Base-by-base conservation (phyloP, 2,329 filamentous ascomycete species). In the Fusarium abutilonis region DNA sequence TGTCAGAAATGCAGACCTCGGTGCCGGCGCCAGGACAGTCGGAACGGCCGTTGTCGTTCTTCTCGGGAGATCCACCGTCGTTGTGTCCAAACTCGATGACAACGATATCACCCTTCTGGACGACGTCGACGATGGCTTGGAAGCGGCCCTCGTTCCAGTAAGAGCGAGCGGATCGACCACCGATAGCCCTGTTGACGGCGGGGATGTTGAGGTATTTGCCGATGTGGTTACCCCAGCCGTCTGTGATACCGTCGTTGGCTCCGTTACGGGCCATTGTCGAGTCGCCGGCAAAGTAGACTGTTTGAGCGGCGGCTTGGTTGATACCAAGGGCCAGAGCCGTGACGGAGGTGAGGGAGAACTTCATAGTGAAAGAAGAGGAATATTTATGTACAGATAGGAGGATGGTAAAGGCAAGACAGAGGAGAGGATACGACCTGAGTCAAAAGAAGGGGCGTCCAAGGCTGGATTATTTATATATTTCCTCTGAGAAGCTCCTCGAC, bases 21-120 rank as follows among this genome's bases (percentile, higher is more conserved):
- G 71, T 70, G 13, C 83, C 84, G 0, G 79, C 75, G 3, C 85
- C 85, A 3, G 73, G 74, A 56, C 88, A 90, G 64, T 84, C 86
- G 2, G 82, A 83, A 13, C 87, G 81, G 1, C 83, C 83, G 65
- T 89, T 89, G 72, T 90, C 88, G 11, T 74, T 81, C 2, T 72
- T 73, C 13, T 56, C 43, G 2, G 86, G 76, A 0, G 81, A 81
- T 2, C 87, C 86, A 19, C 87, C 88, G 64, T 91, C 89, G 67
- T 91, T 91, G 77, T 91, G 88, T 0, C 89, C 88, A 67, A 91
- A 89, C 67, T 90, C 88, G 49, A 91, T 89, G 49, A 90, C 78
- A 2, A 90, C 87, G 73, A 85, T 87, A 73, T 91, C 88, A 29
- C 85, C 86, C 2, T 78, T 52, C 69, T 82, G 64, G 21, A 90